Evolutionary conservation across 2,329 filamentous ascomycete genomes (phyloP), one percentile per base, ranked within the genome.

Genomic region (Dryadomyces sulphureus): DNA sequence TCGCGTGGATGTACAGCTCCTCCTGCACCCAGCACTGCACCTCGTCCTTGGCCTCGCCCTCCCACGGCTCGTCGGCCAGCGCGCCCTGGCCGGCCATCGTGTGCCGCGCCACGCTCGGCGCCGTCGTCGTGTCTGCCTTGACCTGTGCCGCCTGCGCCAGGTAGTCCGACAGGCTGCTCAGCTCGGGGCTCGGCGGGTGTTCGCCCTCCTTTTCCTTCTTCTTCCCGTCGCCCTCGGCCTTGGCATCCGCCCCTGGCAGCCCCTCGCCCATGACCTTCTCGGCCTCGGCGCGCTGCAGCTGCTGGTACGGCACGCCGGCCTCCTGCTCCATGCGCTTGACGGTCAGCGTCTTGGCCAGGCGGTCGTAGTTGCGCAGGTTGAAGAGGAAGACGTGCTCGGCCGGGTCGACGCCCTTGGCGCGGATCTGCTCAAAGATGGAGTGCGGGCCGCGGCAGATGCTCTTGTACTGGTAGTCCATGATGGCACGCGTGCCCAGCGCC

Each of bases 401-500:
- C 0, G 89, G 87, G 54, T 95, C 79, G 1, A 92, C 75, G 1
- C 84, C 88, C 51, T 84, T 76, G 39, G 62, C 63, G 48, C 70
- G 69, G 48, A 95, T 78, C 57, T 84, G 81, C 35, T 77, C 87
- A 55, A 84, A 92, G 45, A 98, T 96, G 5, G 87, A 94, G 59
- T 96, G 72, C 52, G 93, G 82, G 6, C 92, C 92, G 39, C 92
- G 81, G 57, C 83, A 86, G 53, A 98, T 94, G 0, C 87, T 94
- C 64, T 93, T 94, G 70, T 92, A 98, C 60, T 96, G 92, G 58
- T 94, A 96, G 60, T 96, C 89, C 87, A 98, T 96, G 56, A 96
- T 98, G 11, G 89, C 90, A 42, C 87, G 67, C 0, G 90, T 96
- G 9, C 90, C 90, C 1, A 77, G 77, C 0, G 90, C 90, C 19